These are phyloP conservation scores for Vanderwaltozyma polyspora DNA, from an alignment of 805 yeast genomes.

Conservation along the genomic window DNA sequence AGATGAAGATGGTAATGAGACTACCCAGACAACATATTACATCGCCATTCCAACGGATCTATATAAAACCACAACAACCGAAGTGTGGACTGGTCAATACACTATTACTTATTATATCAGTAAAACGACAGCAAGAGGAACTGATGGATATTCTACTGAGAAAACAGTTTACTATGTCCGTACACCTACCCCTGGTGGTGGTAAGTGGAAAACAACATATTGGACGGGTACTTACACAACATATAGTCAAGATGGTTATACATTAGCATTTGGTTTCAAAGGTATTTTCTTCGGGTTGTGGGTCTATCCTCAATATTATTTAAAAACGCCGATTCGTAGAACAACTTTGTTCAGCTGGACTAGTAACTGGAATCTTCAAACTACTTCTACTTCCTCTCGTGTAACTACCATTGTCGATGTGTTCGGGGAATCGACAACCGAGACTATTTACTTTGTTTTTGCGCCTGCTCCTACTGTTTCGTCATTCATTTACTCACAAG, in stretches of 20 bases:
- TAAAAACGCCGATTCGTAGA: neutral
- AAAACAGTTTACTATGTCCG: slow-evolving; percentile 4
- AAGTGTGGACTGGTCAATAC: neutral
- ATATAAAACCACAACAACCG: neutral
- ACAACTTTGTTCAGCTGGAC: neutral
- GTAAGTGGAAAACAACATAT: neutral
- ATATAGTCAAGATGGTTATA: neutral
- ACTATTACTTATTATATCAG: slow-evolving; percentile 1
- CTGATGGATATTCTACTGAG: slow-evolving; percentile 1
- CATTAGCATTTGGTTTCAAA: neutral
- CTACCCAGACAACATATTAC: neutral
- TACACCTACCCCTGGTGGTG: slow-evolving; percentile 1
- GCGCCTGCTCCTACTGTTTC: neutral
- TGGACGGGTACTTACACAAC: slow-evolving; percentile 1
- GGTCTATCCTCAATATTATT: neutral
- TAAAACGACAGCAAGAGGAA: neutral
- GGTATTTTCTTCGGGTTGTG: neutral
- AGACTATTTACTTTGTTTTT: neutral
- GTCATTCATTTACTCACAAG: neutral
- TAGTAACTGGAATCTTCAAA: neutral
- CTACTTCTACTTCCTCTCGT: neutral
- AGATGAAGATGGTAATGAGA: no score
- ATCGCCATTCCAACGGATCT: neutral
- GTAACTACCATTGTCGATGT: neutral
- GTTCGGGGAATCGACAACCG: neutral